Evolutionary conservation across 495 filamentous ascomycete genomes (phyloP).

Genomic region (Echria macrotheca): DNA sequence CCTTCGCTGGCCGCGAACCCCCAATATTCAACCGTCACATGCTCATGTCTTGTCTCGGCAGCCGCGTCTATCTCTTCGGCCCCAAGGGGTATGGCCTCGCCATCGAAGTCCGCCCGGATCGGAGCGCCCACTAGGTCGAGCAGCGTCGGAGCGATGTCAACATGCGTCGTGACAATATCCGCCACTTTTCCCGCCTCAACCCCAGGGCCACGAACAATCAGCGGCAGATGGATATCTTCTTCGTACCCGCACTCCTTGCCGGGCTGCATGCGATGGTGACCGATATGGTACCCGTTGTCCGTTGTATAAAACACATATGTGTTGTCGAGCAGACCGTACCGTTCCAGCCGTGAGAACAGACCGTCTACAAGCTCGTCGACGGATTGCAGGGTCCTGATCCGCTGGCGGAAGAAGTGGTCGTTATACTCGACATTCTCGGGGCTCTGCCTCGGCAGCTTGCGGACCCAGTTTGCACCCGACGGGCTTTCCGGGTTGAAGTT

Average conservation of each 20-base stretch:
- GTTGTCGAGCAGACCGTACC: constrained; percentile 52
- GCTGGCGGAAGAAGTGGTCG: constrained; percentile 61
- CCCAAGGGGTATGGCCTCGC: constrained; percentile 49
- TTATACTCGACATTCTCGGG: constrained; percentile 55
- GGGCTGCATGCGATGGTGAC: constrained; percentile 65
- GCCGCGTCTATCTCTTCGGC: constrained; percentile 26
- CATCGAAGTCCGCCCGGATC: constrained; percentile 52
- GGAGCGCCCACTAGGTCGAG: constrained; percentile 48
- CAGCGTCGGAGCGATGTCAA: constrained; percentile 64
- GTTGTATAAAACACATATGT: constrained; percentile 69
- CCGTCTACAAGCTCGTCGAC: constrained; percentile 66
- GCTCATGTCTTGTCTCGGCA: constrained; percentile 45
- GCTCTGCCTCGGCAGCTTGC: constrained; percentile 45
- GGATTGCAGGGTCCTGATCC: constrained; percentile 57
- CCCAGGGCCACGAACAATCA: constrained; percentile 57
- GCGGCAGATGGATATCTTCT: constrained; percentile 68
- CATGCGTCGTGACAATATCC: constrained; percentile 60
- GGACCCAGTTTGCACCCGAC: constrained; percentile 60
- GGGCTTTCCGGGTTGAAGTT: constrained; percentile 51
- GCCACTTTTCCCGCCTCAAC: constrained; percentile 39
- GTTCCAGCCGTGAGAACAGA: constrained; percentile 48
- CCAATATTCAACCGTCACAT: constrained; percentile 65
- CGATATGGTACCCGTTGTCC: constrained; percentile 72
- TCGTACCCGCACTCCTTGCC: constrained; percentile 69
- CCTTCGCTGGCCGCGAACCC: constrained; percentile 50